phyloP scores from a whole-genome alignment of 2,329 filamentous ascomycete genomes.

The Macrophomina phaseolina region DNA sequence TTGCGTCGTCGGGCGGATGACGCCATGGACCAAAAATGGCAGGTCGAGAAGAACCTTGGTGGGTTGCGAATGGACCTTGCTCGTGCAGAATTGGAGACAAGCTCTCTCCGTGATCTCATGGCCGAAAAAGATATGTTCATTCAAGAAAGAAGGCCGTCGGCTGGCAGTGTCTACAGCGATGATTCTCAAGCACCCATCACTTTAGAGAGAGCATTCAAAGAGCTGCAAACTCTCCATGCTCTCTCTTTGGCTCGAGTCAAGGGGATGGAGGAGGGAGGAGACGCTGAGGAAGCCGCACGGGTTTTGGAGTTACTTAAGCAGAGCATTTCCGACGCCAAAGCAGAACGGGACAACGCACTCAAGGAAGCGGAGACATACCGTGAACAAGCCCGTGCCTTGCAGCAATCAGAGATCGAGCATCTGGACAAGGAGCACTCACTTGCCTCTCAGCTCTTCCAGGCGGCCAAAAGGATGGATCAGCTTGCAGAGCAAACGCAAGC shows the following conservation, averaged over 20 bases:
- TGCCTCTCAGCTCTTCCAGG: conserved; percentile 69
- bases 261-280: conserved; percentile 59
- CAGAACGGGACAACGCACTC: conserved; percentile 74
- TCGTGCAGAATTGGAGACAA: conserved; percentile 90
- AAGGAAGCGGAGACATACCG: conserved; percentile 68
- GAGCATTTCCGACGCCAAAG: conserved; percentile 71
- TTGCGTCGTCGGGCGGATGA: conserved; percentile 89
- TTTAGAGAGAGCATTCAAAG: conserved; percentile 74
- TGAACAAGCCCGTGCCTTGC: conserved; percentile 64
- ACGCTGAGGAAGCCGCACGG: conserved; percentile 58
- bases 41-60: conserved; percentile 86
- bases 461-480: conserved; percentile 78
- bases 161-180: conserved; percentile 38
- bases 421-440: conserved; percentile 39
- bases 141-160: conserved; percentile 59
- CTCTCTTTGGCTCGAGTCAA: conserved; percentile 71
- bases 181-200: conserved; percentile 68
- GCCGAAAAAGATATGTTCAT: conserved; percentile 82
- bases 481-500: conserved; percentile 78
- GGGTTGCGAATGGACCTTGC: conserved; percentile 97
- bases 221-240: conserved; percentile 74
- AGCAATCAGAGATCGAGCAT: conserved; percentile 57
- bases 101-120: conserved; percentile 77
- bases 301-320: conserved; percentile 71
- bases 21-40: conserved; percentile 93